Evolutionary conservation across 2,329 filamentous ascomycete species (phyloP).

Genomic region (Blastomyces parvus): DNA sequence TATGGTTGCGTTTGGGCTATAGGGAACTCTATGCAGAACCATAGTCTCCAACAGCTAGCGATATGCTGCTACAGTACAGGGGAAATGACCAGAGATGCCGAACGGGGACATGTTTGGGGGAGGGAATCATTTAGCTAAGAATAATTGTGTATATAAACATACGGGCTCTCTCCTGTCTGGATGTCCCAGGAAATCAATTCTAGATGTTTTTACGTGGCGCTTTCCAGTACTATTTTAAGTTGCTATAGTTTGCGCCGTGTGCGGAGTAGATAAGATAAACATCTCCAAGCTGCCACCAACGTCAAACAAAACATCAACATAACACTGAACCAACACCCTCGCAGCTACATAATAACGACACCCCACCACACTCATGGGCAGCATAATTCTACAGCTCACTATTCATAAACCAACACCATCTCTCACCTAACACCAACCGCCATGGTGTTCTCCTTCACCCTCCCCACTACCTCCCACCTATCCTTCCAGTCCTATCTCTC

Average conservation of each 20-base stretch:
- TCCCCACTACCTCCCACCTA: conserved; percentile 83
- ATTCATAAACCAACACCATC: not conserved
- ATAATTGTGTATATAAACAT: not conserved
- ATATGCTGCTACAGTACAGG: not conserved
- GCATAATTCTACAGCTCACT: not conserved
- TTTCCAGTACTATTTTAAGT: not conserved
- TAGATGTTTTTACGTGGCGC: not conserved
- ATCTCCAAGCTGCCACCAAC: not conserved
- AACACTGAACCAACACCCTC: no score
- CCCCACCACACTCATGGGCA: not conserved
- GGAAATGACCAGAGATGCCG: not conserved
- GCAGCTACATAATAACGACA: not conserved
- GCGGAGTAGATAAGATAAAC: not conserved
- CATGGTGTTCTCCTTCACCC: conserved; percentile 83
- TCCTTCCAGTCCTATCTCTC: conserved; percentile 68
- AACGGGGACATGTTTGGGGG: not conserved
- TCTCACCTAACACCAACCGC: not conserved
- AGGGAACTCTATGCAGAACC: not conserved
- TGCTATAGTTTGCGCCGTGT: no score
- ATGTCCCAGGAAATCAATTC: not conserved
- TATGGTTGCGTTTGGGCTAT: no score
- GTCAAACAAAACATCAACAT: not conserved
- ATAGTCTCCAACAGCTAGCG: not conserved
- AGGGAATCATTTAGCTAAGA: not conserved
- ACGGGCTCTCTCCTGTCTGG: not conserved